These are phyloP conservation scores for Boletus huronensis DNA, from an alignment of 768 basidiomycete genomes.

Conservation along the genomic window DNA sequence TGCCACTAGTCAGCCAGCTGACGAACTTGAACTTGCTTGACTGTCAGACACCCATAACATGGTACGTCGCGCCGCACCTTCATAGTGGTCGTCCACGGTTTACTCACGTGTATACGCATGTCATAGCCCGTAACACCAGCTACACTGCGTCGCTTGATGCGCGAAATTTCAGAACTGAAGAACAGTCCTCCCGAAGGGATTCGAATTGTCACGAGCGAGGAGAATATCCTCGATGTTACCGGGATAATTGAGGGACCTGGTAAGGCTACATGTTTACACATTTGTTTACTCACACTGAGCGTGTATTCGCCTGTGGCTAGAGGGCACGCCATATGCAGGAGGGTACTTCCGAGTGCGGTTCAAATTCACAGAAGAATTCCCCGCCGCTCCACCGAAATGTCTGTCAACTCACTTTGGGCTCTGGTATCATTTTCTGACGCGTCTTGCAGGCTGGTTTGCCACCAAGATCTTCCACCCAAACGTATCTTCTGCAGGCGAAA, in stretches of 20 bases:
- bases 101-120: not conserved
- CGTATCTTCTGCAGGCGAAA: conserved; percentile 84
- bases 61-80: conserved; percentile 16
- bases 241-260: conserved; percentile 91
- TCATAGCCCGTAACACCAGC: conserved; percentile 44
- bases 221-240: conserved; percentile 83
- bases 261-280: conserved; percentile 36
- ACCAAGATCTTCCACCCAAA: conserved; percentile 99
- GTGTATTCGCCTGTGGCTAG: conserved; percentile 28
- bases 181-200: conserved; percentile 90
- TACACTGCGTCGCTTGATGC: conserved; percentile 81
- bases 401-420: not conserved
- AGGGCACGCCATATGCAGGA: conserved; percentile 65
- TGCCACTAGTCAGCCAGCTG: conserved; percentile 12
- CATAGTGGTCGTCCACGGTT: not conserved
- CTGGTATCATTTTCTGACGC: conserved; percentile 2
- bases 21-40: conserved; percentile 9
- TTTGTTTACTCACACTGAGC: conserved; percentile 5
- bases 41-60: conserved; percentile 12
- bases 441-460: conserved; percentile 68
- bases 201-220: conserved; percentile 78
- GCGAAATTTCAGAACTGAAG: conserved; percentile 78
- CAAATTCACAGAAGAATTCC: conserved; percentile 90
- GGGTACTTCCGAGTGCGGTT: conserved; percentile 79
- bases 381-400: conserved; percentile 94